Evolutionary conservation across 2,329 filamentous ascomycete species (phyloP).

Genomic region (Ceratocystiopsis sp.): DNA sequence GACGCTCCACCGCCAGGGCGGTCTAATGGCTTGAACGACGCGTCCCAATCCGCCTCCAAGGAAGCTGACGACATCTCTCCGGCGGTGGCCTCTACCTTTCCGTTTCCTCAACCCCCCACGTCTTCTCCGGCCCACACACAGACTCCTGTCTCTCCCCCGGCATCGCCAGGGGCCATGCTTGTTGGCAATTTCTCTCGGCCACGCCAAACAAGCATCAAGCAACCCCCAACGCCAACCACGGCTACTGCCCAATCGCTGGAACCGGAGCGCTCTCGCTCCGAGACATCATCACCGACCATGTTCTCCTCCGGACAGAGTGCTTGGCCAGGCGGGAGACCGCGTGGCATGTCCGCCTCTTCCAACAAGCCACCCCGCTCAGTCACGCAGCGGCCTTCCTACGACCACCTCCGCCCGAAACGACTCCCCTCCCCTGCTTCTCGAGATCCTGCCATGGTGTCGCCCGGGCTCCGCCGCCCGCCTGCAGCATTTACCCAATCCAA

Average conservation of each 20-base stretch:
- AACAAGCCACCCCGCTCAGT: slow-evolving; percentile 22
- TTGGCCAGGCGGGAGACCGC: slow-evolving; percentile 26
- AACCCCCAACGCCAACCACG: slow-evolving; percentile 11
- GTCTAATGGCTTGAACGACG: slow-evolving; percentile 4
- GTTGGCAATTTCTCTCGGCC: slow-evolving; percentile 45
- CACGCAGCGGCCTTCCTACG: slow-evolving; percentile 21
- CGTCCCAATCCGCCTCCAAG: slow-evolving; percentile 3
- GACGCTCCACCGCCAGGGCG: not conserved
- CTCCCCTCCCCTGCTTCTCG: slow-evolving; percentile 10
- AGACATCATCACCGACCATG: no score
- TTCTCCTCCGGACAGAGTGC: slow-evolving; percentile 5
- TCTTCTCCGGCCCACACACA: not conserved
- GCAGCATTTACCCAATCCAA: slow-evolving; percentile 12
- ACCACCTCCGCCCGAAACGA: slow-evolving; percentile 18
- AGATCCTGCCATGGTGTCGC: slow-evolving; percentile 4
- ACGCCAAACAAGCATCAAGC: slow-evolving; percentile 34
- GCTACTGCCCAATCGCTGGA: slow-evolving; percentile 6
- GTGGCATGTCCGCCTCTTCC: slow-evolving; percentile 30
- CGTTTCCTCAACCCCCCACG: not conserved
- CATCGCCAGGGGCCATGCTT: slow-evolving; percentile 16
- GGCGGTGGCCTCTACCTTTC: not conserved
- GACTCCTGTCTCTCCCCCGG: slow-evolving; percentile 2
- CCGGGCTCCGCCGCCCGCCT: slow-evolving; percentile 14
- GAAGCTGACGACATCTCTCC: slow-evolving; percentile 8
- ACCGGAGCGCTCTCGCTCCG: slow-evolving; percentile 1